Conservation (phyloP, 2,329 filamentous ascomycete genomes). For the Parastagonospora nodorum region DNA sequence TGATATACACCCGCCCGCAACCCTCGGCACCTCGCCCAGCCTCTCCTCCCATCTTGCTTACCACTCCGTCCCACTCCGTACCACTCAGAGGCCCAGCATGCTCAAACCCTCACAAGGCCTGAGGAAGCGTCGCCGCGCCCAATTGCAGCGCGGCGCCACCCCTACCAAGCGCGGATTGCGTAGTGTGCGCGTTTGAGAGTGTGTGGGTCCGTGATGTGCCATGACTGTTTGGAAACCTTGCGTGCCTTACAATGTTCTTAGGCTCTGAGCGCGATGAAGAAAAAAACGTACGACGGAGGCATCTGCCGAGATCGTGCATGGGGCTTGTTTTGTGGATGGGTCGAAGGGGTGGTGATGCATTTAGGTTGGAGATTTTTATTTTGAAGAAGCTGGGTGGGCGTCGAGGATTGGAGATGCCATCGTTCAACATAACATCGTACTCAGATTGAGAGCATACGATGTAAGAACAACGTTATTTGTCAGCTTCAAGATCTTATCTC, state of each 20-base stretch:
- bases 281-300: not conserved
- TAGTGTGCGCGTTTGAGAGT: conserved; percentile 28
- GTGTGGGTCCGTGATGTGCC: conserved; percentile 25
- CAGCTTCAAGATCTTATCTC: no score
- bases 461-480: no score
- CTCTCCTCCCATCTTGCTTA: not conserved
- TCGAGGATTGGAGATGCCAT: no score
- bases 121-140: conserved; percentile 4
- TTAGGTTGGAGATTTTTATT: no score
- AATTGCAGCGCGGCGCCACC: conserved; percentile 7
- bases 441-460: no score
- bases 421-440: no score
- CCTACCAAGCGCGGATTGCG: conserved; percentile 20
- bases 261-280: not conserved
- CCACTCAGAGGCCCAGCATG: conserved; percentile 7
- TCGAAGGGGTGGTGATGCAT: no score
- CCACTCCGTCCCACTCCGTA: not conserved
- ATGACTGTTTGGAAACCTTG: conserved; percentile 35
- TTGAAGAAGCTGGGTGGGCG: no score
- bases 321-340: no score
- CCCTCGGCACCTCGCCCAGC: not conserved
- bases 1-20: not conserved
- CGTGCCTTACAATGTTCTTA: conserved; percentile 18
- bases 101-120: conserved; percentile 20
- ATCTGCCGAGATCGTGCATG: no score